Evolutionary conservation across 1,139 yeast species (phyloP).

Genomic region (Hyphopichia pseudoburtonii): DNA sequence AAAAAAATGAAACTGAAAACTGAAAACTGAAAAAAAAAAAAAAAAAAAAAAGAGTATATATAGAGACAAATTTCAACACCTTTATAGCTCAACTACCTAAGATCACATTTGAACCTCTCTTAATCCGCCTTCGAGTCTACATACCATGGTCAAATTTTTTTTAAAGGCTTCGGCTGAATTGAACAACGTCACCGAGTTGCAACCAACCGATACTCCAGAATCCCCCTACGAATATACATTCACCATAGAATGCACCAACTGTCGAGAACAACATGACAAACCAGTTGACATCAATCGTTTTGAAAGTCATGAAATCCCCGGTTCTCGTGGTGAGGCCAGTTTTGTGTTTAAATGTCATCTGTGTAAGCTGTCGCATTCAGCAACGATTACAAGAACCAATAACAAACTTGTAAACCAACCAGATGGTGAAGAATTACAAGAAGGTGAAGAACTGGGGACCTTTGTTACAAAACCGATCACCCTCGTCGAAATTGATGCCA

Average conservation of each 20-base stretch:
- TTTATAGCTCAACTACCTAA: too few relatives aligned
- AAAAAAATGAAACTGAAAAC: too few relatives aligned
- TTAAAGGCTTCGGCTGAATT: constrained; percentile 62
- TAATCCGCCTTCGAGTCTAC: too few relatives aligned
- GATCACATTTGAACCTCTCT: too few relatives aligned
- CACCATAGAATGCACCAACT: constrained; percentile 70
- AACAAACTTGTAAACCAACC: constrained; percentile 22
- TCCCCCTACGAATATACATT: constrained; percentile 75
- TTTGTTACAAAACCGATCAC: constrained; percentile 34
- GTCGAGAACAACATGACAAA: constrained; percentile 77
- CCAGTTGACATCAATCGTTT: constrained; percentile 68
- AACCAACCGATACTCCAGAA: constrained; percentile 59
- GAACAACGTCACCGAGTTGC: constrained; percentile 60
- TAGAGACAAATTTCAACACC: too few relatives aligned
- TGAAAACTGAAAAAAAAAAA: too few relatives aligned
- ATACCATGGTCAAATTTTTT: constrained; percentile 43
- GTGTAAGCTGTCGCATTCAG: constrained; percentile 52
- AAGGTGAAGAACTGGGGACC: constrained; percentile 5
- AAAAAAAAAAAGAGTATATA: too few relatives aligned
- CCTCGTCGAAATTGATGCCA: constrained; percentile 71
- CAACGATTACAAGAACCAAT: constrained; percentile 36
- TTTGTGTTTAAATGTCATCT: constrained; percentile 75
- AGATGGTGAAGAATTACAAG: too few relatives aligned
- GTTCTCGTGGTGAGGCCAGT: constrained; percentile 81
- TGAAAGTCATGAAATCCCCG: constrained; percentile 60